phyloP scores from a whole-genome alignment of 2,329 filamentous ascomycete genomes.

The Apiospora sp. region DNA sequence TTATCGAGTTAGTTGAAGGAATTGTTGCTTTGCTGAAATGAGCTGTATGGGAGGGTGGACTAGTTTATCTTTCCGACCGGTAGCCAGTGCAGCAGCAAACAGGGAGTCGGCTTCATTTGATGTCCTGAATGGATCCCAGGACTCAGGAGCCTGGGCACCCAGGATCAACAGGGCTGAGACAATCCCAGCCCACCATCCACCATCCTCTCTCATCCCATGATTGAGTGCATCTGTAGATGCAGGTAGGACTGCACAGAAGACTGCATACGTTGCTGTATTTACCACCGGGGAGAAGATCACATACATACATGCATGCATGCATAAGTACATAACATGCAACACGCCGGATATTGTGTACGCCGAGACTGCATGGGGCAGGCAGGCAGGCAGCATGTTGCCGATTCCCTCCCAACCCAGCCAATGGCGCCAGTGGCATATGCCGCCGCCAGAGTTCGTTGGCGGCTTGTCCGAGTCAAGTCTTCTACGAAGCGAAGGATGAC shows the following conservation, averaged over 20 bases:
- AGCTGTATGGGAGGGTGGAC: no score
- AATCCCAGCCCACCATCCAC: background rate
- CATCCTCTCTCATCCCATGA: background rate
- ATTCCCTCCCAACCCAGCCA: background rate
- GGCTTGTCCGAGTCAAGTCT: constrained; percentile 16
- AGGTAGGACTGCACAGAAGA: no score
- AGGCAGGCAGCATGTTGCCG: background rate
- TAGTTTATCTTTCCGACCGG: no score
- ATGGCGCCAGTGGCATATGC: background rate
- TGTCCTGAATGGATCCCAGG: background rate
- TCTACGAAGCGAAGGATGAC: background rate
- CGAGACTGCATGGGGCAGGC: no score
- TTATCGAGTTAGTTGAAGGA: no score
- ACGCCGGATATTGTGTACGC: no score
- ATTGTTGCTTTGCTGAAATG: no score
- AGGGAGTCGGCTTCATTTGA: background rate
- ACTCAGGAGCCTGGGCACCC: background rate
- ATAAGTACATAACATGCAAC: no score
- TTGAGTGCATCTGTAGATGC: no score
- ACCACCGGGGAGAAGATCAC: no score
- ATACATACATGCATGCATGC: no score
- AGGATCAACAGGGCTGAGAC: constrained; percentile 17
- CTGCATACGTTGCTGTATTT: no score
- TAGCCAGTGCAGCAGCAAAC: background rate
- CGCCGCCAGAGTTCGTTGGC: background rate